These are phyloP conservation scores for Benincasa hispida DNA, from an alignment of 306 rosid genomes.

Conservation along the genomic window DNA sequence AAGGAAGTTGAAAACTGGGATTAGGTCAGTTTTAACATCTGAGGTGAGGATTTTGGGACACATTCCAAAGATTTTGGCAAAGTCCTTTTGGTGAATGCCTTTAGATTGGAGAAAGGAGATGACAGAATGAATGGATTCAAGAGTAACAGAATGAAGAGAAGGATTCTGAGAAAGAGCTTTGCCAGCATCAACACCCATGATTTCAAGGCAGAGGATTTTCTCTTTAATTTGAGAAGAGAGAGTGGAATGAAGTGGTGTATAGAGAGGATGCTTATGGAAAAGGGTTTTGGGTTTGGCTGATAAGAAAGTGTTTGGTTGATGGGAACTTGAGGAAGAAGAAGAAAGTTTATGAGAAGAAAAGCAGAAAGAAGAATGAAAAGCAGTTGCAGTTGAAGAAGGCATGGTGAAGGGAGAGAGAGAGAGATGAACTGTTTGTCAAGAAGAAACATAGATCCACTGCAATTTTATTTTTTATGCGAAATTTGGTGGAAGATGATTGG, in stretches of 20 bases:
- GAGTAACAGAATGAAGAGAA: conserved; percentile 32
- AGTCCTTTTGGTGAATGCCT: conserved; percentile 54
- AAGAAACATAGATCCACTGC: background rate
- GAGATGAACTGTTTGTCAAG: background rate
- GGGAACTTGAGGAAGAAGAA: conserved; percentile 15
- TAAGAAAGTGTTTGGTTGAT: conserved; percentile 18
- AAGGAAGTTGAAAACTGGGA: conserved; percentile 64
- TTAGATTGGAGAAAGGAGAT: conserved; percentile 64
- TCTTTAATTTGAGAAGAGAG: conserved; percentile 70
- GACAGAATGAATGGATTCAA: conserved; percentile 50
- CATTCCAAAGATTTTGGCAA: conserved; percentile 75
- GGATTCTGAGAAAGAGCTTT: conserved; percentile 77
- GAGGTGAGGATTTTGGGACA: conserved; percentile 79
- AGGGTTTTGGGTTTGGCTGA: conserved; percentile 43
- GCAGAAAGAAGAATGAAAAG: conserved; percentile 46
- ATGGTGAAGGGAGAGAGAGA: conserved; percentile 18
- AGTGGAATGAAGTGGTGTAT: conserved; percentile 34
- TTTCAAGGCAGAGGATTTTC: conserved; percentile 82
- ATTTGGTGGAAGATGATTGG: conserved; percentile 26
- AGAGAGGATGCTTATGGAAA: conserved; percentile 66
- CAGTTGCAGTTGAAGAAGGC: conserved; percentile 27
- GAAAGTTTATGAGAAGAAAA: conserved; percentile 34
- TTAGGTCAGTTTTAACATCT: conserved; percentile 44
- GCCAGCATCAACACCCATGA: conserved; percentile 80
- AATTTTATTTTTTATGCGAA: background rate